These are phyloP conservation scores for Eutypa lata DNA, from an alignment of 2,329 filamentous ascomycete species.

Conservation along the genomic window DNA sequence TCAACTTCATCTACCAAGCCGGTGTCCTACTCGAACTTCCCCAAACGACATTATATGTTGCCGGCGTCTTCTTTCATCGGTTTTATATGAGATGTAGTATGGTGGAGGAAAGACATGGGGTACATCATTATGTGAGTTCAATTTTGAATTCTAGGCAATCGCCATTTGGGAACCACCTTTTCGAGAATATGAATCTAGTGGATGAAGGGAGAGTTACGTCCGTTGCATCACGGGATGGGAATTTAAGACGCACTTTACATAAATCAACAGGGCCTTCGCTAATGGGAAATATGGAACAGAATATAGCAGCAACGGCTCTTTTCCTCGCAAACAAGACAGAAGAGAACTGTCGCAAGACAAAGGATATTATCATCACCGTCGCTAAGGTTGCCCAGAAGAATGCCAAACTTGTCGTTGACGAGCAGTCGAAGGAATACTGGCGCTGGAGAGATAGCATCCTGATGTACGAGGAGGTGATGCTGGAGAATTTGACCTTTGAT, in stretches of 20 bases:
- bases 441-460: constrained; percentile 93
- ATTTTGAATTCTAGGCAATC: neutral
- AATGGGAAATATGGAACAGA: constrained; percentile 40
- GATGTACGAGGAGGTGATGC: constrained; percentile 85
- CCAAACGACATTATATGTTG: constrained; percentile 87
- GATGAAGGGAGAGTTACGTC: neutral
- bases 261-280: constrained; percentile 5
- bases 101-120: constrained; percentile 69
- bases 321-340: constrained; percentile 97
- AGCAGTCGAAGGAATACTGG: constrained; percentile 98
- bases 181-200: neutral
- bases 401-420: constrained; percentile 82
- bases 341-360: constrained; percentile 94
- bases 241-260: neutral
- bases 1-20: constrained; percentile 95
- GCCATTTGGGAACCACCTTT: neutral
- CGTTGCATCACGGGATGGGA: neutral
- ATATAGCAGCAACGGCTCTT: constrained; percentile 83
- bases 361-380: constrained; percentile 88
- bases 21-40: constrained; percentile 90
- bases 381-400: constrained; percentile 96
- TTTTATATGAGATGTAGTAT: constrained; percentile 91
- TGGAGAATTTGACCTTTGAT: constrained; percentile 92
- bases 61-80: constrained; percentile 90
- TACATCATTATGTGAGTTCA: constrained; percentile 80